Evolutionary conservation across 345 rosid species (phyloP), one percentile per base, ranked within the genome.

Genomic region (Syzygium jambos): DNA sequence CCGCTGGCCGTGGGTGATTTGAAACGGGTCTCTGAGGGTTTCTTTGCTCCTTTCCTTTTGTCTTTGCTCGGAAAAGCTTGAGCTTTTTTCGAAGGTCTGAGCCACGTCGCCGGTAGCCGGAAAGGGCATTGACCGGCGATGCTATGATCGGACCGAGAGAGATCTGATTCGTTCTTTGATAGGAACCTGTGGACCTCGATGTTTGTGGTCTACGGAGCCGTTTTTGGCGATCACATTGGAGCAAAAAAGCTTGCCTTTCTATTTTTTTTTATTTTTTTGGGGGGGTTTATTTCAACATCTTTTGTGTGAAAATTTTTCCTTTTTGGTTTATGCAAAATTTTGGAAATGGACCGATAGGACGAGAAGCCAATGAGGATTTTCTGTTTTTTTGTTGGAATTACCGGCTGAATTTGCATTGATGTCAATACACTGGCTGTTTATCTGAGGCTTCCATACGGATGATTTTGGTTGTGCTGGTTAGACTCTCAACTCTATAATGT

Each of bases 391-490:
- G 91, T 93, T 95, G 96, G 97, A 95, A 96, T 96, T 96, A 96
- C 98, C 98, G 96, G 54, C 98, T 96, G 96, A 95, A 89, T 88
- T 85, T 85, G 65, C 84, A 52, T 88, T 93, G 95, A 91, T 91
- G 95, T 89, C 56, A 89, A 61, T 10, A 86, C 85, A 83, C 93
- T 89, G 92, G 92, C 92, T 92, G 4, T 46, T 0, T 84, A 13
- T 90, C 94, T 92, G 95, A 93, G 95, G 95, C 93, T 91, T 91
- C 92, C 11, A 17, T 10, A 29, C 14, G 10, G 46, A 4, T 9
- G 12, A 52, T 2, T 57, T 38, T 52, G 46, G 46, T 43, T 43
- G 46, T 43, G 7, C 46, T 43, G 38, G 17, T 15, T 8, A n/a
- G 73, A 61, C 73, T n/a, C 17, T 52, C 17, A 4, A 15, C 17